Conservation (phyloP, 306 rosid species). For the Cicer bijugum region DNA sequence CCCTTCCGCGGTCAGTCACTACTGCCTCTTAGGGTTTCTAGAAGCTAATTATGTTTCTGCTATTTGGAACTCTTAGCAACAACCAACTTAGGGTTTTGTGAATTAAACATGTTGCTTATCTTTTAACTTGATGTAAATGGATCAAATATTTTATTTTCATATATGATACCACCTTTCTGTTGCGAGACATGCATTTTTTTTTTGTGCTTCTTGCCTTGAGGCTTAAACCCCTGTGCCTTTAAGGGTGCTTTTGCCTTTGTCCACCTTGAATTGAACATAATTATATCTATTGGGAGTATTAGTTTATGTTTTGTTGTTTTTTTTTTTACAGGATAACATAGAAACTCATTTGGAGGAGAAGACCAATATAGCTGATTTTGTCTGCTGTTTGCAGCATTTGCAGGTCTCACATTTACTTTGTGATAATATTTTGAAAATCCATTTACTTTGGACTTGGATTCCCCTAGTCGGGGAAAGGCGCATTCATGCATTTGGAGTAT, state of each 20-base stretch:
- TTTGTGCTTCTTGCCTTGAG: neutral
- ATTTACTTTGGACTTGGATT: neutral
- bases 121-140: neutral
- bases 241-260: neutral
- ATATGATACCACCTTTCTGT: neutral
- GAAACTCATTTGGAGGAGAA: constrained; percentile 70
- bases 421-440: neutral
- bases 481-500: too few relatives aligned
- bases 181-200: neutral
- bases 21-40: too few relatives aligned
- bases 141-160: neutral
- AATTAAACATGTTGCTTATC: neutral
- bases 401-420: constrained; percentile 61
- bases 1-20: constrained; percentile 67
- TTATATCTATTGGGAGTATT: neutral
- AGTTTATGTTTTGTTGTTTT: neutral
- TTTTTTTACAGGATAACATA: constrained; percentile 61
- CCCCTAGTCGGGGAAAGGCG: too few relatives aligned
- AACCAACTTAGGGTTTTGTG: constrained; percentile 18
- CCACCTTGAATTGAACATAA: constrained; percentile 13
- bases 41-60: neutral
- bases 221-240: neutral
- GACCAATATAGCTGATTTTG: constrained; percentile 66
- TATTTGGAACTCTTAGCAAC: neutral
- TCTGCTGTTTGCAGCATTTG: constrained; percentile 95